phyloP scores from a whole-genome alignment of 2,329 filamentous ascomycete genomes.

The Cladorrhinum sp. region DNA sequence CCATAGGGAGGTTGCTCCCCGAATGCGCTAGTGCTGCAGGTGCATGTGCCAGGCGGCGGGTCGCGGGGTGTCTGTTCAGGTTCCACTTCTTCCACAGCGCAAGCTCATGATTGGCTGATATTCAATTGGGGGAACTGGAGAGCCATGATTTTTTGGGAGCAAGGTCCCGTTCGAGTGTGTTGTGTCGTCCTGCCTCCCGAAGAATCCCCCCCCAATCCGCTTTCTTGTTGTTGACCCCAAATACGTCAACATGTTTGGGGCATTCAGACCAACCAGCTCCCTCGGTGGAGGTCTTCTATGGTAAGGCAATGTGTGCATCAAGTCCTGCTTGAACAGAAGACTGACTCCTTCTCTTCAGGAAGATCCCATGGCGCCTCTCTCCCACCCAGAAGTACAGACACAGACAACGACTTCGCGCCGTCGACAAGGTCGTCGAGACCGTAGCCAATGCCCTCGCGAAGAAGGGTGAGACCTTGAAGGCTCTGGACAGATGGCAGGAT shows the following conservation, averaged over 20 bases:
- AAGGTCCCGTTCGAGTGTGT: slow-evolving; percentile 3
- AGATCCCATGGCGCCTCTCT: slow-evolving; percentile 95
- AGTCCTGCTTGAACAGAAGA: neutral
- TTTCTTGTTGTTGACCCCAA: slow-evolving; percentile 15
- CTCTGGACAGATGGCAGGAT: slow-evolving; percentile 84
- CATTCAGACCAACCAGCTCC: slow-evolving; percentile 74
- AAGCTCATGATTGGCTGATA: slow-evolving; percentile 14
- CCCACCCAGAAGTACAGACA: slow-evolving; percentile 86
- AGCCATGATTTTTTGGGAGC: slow-evolving; percentile 22
- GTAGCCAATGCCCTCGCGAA: slow-evolving; percentile 74
- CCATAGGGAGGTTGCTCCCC: slow-evolving; percentile 4
- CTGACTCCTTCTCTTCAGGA: slow-evolving; percentile 50
- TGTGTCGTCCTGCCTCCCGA: neutral
- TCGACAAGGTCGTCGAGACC: slow-evolving; percentile 83
- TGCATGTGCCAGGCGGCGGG: slow-evolving; percentile 12
- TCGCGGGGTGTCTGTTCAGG: slow-evolving; percentile 10
- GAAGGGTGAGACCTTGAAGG: slow-evolving; percentile 68
- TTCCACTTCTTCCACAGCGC: slow-evolving; percentile 4
- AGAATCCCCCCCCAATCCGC: slow-evolving; percentile 11
- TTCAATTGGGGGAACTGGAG: slow-evolving; percentile 2
- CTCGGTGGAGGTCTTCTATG: slow-evolving; percentile 80
- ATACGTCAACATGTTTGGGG: slow-evolving; percentile 67
- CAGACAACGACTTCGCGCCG: slow-evolving; percentile 74
- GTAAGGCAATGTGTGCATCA: slow-evolving; percentile 41
- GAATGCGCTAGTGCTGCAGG: slow-evolving; percentile 15